A percentile compares a stretch with the other conserved stretches of the same genome.
phyloP scores from a whole-genome alignment of 1,139 yeast genomes.

The Zygosaccharomyces sapae region DNA sequence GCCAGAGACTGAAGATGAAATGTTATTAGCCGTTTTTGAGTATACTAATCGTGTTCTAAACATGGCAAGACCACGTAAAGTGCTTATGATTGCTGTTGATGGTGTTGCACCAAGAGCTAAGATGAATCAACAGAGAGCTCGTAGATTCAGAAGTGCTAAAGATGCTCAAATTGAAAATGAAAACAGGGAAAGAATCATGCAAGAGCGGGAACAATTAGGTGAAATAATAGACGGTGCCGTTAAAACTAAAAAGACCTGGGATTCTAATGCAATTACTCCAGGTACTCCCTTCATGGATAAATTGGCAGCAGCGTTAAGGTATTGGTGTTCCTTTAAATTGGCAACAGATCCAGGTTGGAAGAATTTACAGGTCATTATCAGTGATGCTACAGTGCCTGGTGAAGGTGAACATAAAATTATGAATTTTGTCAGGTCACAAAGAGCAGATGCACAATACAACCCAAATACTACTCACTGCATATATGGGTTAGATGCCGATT shows the following conservation, averaged over 20 bases:
- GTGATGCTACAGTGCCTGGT: conserved; percentile 98
- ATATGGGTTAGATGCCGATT: conserved; percentile 96
- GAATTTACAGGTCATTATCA: conserved; percentile 71
- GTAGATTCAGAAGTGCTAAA: conserved; percentile 89
- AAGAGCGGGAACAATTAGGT: conserved; percentile 50
- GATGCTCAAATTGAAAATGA: conserved; percentile 75
- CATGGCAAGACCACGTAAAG: conserved; percentile 93
- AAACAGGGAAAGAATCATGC: conserved; percentile 53
- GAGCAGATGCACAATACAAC: conserved; percentile 79
- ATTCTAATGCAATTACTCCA: conserved; percentile 96
- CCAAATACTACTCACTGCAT: conserved; percentile 91
- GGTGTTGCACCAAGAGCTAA: conserved; percentile 99
- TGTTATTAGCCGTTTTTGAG: conserved; percentile 84
- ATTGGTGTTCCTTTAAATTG: conserved; percentile 86
- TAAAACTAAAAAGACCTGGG: conserved; percentile 56
- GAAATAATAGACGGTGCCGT: conserved; percentile 62
- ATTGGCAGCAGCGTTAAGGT: conserved; percentile 73
- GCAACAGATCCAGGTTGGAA: conserved; percentile 91
- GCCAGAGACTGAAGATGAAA: conserved; percentile 91
- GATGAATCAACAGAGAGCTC: conserved; percentile 96
- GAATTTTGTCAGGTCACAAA: conserved; percentile 83
- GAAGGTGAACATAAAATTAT: conserved; percentile 99
- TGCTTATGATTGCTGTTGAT: conserved; percentile 91
- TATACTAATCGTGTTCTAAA: conserved; percentile 84
- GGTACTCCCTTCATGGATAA: conserved; percentile 97